Evolutionary conservation across 345 rosid species (phyloP).

Genomic region (Leavenworthia alabamica): DNA sequence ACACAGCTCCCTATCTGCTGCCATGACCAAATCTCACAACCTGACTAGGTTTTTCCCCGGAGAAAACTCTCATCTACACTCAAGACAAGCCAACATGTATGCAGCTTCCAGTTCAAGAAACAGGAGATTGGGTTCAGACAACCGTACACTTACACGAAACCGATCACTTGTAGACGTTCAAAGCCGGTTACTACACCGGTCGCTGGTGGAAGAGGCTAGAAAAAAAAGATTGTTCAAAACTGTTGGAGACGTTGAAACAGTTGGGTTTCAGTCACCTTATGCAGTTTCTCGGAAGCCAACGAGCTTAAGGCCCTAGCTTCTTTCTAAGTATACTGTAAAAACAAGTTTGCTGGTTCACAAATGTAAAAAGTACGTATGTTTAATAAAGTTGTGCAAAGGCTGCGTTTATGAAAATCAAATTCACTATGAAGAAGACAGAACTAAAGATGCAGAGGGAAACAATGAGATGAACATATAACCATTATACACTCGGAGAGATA

Average conservation of each 20-base stretch:
- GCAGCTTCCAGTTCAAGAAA: slow-evolving; percentile 37
- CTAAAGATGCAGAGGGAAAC: too few species aligned
- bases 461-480: too few species aligned
- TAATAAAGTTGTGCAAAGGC: slow-evolving; percentile 14
- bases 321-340: not conserved
- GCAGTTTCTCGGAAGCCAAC: slow-evolving; percentile 33
- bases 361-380: slow-evolving; percentile 5
- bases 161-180: slow-evolving; percentile 61
- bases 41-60: slow-evolving; percentile 51
- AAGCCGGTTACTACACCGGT: slow-evolving; percentile 51
- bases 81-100: slow-evolving; percentile 38
- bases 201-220: slow-evolving; percentile 54
- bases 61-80: slow-evolving; percentile 32
- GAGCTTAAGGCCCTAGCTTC: slow-evolving; percentile 27
- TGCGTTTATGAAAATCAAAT: not conserved
- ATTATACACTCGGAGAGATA: too few species aligned
- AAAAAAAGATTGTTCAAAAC: slow-evolving; percentile 58
- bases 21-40: slow-evolving; percentile 26
- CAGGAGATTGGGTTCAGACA: slow-evolving; percentile 23
- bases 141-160: slow-evolving; percentile 45
- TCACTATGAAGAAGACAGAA: too few species aligned
- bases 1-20: slow-evolving; percentile 29
- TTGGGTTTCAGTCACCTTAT: slow-evolving; percentile 62
- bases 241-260: slow-evolving; percentile 62
- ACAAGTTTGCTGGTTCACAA: slow-evolving; percentile 10